Evolutionary conservation across 768 basidiomycete species (phyloP).

Genomic region (Pulveroboletus sp.): DNA sequence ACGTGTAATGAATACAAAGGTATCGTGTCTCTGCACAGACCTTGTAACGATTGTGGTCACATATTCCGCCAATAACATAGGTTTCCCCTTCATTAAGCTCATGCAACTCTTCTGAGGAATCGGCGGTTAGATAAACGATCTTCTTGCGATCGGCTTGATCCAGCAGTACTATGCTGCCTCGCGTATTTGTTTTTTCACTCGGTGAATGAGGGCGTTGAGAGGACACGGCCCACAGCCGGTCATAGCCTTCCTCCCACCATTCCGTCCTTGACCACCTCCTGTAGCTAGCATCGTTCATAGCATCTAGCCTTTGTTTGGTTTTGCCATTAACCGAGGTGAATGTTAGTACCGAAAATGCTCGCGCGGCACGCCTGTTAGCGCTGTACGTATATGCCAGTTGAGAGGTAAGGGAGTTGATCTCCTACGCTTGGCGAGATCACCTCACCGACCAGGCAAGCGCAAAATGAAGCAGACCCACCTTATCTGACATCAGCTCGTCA

Average conservation of each 20-base stretch:
- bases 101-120: conserved; percentile 81
- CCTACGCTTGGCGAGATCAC: conserved; percentile 45
- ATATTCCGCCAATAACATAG: conserved; percentile 94
- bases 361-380: conserved; percentile 67
- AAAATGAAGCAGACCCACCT: conserved; percentile 49
- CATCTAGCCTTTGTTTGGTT: conserved; percentile 60
- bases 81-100: conserved; percentile 79
- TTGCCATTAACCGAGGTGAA: conserved; percentile 79
- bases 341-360: conserved; percentile 66
- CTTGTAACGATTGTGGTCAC: conserved; percentile 96
- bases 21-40: conserved; percentile 31
- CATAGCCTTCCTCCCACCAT: conserved; percentile 80
- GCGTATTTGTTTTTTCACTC: conserved; percentile 1
- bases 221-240: conserved; percentile 52
- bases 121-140: conserved; percentile 91
- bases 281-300: conserved; percentile 60
- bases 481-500: conserved; percentile 89
- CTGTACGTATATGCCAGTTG: conserved; percentile 93
- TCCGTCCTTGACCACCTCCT: conserved; percentile 77
- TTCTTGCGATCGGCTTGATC: conserved; percentile 37
- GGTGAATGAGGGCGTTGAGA: background rate
- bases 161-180: background rate
- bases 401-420: conserved; percentile 82
- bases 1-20: background rate
- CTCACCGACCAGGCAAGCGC: conserved; percentile 7